These are phyloP conservation scores for Cicer arietinum DNA, from an alignment of 306 rosid genomes.

Conservation along the genomic window DNA sequence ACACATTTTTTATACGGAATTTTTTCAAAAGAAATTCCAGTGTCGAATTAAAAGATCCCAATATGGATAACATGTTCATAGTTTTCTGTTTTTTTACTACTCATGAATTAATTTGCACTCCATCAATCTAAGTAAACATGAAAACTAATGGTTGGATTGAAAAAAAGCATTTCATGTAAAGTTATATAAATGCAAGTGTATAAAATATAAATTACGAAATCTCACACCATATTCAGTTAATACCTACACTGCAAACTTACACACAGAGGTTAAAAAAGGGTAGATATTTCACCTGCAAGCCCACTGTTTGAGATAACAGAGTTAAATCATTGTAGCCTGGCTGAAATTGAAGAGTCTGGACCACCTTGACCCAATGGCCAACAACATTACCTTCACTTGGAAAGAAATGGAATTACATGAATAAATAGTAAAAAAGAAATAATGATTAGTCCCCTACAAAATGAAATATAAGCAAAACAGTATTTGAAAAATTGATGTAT, in stretches of 20 bases:
- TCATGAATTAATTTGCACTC: constrained; percentile 2
- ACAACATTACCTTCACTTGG: constrained; percentile 67
- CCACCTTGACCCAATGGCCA: constrained; percentile 82
- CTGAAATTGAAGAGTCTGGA: constrained; percentile 75
- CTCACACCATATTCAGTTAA: constrained; percentile 12
- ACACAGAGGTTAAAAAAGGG: constrained; percentile 32
- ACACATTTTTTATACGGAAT: background rate
- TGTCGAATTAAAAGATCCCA: background rate
- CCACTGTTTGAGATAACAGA: constrained; percentile 79
- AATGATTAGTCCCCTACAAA: background rate
- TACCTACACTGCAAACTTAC: background rate
- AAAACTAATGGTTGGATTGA: background rate
- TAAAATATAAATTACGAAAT: constrained; percentile 39
- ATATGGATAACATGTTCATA: constrained; percentile 9
- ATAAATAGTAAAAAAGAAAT: constrained; percentile 19
- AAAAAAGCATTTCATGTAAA: background rate
- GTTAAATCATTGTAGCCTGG: constrained; percentile 80
- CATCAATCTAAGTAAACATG: background rate
- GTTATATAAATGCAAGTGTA: constrained; percentile 10
- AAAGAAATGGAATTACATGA: constrained; percentile 42
- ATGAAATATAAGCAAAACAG: no score
- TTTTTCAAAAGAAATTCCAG: background rate
- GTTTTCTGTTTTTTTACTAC: background rate
- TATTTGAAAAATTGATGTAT: no score
- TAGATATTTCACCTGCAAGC: constrained; percentile 77